Percentiles rank a stretch among this genome's conserved stretches.
Evolutionary conservation across 768 basidiomycete genomes (phyloP).

Genomic region (Pleurotus ostreatus): DNA sequence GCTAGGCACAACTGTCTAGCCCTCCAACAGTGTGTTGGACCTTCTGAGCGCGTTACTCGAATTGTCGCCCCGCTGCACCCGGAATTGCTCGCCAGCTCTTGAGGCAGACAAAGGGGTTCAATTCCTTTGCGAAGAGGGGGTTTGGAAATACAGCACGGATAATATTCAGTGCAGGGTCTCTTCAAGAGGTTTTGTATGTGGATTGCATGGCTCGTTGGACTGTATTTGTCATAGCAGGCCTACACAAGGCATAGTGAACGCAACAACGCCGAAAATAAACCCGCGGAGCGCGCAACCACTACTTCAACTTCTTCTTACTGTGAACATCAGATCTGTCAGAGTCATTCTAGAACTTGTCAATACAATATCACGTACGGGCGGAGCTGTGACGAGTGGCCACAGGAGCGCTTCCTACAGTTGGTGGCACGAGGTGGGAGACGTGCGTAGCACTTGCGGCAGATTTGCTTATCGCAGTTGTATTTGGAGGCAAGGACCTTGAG

Average conservation of each 20-base stretch:
- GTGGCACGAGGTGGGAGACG: slow-evolving; percentile 98
- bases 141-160: no score
- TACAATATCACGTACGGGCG: slow-evolving; percentile 65
- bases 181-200: not conserved
- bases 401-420: slow-evolving; percentile 96
- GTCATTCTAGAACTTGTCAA: not conserved
- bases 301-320: slow-evolving; percentile 97
- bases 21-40: no score
- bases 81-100: no score
- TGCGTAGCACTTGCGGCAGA: slow-evolving; percentile 99
- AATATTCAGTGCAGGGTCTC: no score
- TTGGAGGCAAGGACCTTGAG: slow-evolving; percentile 95
- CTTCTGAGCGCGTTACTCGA: no score
- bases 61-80: no score
- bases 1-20: not conserved
- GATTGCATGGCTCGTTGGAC: not conserved
- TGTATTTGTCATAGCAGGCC: slow-evolving; percentile 6
- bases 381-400: slow-evolving; percentile 88
- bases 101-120: not conserved
- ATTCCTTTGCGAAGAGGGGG: not conserved
- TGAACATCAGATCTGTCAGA: slow-evolving; percentile 1
- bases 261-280: not conserved
- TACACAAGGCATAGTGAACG: slow-evolving; percentile 11
- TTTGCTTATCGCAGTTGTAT: slow-evolving; percentile 99
- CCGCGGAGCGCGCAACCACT: slow-evolving; percentile 28